These are phyloP conservation scores for Camellia sinensis DNA, from an alignment of 148 eudicot species.

Conservation along the genomic window DNA sequence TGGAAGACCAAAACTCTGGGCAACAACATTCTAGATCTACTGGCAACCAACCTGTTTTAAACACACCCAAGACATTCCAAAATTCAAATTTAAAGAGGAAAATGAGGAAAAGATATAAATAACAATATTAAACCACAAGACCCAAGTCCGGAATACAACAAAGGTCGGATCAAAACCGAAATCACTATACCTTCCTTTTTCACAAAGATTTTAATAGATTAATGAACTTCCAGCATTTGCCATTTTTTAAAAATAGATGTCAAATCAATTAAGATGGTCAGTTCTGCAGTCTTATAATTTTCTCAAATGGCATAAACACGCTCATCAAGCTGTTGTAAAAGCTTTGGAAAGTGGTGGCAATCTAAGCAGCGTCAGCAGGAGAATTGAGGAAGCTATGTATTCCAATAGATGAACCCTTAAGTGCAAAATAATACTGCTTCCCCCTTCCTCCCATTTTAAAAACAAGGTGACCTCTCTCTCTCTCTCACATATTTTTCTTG, in stretches of 20 bases:
- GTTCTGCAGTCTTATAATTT: slow-evolving; percentile 88
- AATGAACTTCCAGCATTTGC: background rate
- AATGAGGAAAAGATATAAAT: too few relatives aligned
- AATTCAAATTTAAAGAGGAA: too few relatives aligned
- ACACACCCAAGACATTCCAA: too few relatives aligned
- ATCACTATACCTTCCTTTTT: background rate
- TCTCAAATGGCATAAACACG: slow-evolving; percentile 84
- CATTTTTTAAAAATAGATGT: slow-evolving; percentile 49
- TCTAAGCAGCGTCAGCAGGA: slow-evolving; percentile 66
- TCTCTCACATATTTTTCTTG: background rate
- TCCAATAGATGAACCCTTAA: slow-evolving; percentile 22
- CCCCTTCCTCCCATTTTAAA: background rate
- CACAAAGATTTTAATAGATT: background rate
- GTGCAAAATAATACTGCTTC: background rate
- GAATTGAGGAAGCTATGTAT: slow-evolving; percentile 76
- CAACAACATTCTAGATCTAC: too few relatives aligned
- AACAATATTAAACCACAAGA: too few relatives aligned
- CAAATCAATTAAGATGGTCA: slow-evolving; percentile 98
- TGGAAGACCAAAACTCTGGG: too few relatives aligned
- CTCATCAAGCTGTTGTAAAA: slow-evolving; percentile 76
- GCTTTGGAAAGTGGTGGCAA: slow-evolving; percentile 70
- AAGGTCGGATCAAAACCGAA: too few relatives aligned
- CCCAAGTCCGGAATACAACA: too few relatives aligned
- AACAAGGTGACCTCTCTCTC: background rate
- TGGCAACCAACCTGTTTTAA: too few relatives aligned